Evolutionary conservation across 2,329 filamentous ascomycete species (phyloP), one percentile per base, ranked within the genome.

Genomic region (Bretziella fagacearum): DNA sequence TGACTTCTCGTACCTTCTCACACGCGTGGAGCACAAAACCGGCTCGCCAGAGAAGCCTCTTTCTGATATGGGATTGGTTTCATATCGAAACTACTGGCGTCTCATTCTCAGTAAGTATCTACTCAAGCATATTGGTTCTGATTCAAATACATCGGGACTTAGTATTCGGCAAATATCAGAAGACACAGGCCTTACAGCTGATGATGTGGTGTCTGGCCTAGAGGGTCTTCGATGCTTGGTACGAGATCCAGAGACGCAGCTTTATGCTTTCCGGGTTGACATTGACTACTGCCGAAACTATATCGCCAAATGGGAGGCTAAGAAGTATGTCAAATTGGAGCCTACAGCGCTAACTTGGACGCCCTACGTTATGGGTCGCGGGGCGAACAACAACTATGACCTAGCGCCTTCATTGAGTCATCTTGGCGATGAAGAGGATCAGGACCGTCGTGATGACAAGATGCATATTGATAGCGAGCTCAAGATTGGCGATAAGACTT

Each of bases 11-110:
- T 98, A 98, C 59, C 77, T 98, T 5, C 74, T 98, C 40, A 96
- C 93, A 0, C 77, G 86, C 44, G 84, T 93, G 1, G 91, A 98
- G 63, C 75, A 80, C 56, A 94, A 95, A 62, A 93, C 86, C 0
- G 91, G 91, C 7, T 95, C 89, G 1, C 91, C 91, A 0, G 91
- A 98, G 61, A 98, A 98, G 62, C 91, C 91, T 0, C 71, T 98
- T 3, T 96, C 91, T 0, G 91, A 98, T 58, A 95, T 98, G 85
- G 91, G 91, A 2, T 65, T 98, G 32, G 89, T 96, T 3, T 96
- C 89, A 2, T 98, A 98, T 59, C 78, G 91, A 37, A 95, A 93
- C 56, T 98, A 98, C 61, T 98, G 91, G 91, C 80, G 91, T 17
- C 67, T 94, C 7, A 71, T 93, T 2, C 67, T 98, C 46, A 95